A percentile compares a stretch with the other conserved stretches of the same genome.
Evolutionary conservation across 305 asterid species (phyloP).

Genomic region (Salvia sclarea): DNA sequence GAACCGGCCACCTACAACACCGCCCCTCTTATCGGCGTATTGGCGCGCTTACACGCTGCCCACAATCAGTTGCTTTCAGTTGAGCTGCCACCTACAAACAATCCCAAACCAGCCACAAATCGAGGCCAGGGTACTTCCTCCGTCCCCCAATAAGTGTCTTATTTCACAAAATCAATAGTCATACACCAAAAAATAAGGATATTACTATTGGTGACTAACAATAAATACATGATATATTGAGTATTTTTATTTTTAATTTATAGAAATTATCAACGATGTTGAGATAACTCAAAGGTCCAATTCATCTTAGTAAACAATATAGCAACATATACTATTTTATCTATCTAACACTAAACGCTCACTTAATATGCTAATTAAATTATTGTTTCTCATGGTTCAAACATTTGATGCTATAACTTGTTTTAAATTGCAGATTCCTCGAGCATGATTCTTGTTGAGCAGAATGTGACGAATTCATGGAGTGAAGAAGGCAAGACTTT

Average conservation of each 20-base stretch:
- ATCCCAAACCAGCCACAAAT: constrained; percentile 42
- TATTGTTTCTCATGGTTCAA: neutral
- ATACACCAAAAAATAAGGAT: no score
- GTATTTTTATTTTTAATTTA: no score
- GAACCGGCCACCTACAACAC: constrained; percentile 98
- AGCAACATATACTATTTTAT: no score
- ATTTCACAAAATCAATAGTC: no score
- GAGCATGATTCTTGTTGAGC: constrained; percentile 47
- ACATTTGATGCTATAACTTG: neutral
- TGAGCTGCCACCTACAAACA: constrained; percentile 37
- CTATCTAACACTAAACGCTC: no score
- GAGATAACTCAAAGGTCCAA: no score
- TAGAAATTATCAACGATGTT: no score
- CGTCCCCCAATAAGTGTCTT: no score
- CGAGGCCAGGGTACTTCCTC: constrained; percentile 44
- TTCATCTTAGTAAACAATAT: no score
- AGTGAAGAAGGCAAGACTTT: constrained; percentile 55
- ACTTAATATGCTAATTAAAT: neutral
- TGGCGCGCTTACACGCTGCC: constrained; percentile 75
- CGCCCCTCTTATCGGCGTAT: constrained; percentile 77
- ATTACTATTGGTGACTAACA: no score
- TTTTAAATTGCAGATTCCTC: constrained; percentile 45
- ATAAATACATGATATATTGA: no score
- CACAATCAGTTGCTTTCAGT: constrained; percentile 88
- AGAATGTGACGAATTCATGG: constrained; percentile 72